phyloP scores from a whole-genome alignment of 768 basidiomycete species.

The Amanita subjunquillea region DNA sequence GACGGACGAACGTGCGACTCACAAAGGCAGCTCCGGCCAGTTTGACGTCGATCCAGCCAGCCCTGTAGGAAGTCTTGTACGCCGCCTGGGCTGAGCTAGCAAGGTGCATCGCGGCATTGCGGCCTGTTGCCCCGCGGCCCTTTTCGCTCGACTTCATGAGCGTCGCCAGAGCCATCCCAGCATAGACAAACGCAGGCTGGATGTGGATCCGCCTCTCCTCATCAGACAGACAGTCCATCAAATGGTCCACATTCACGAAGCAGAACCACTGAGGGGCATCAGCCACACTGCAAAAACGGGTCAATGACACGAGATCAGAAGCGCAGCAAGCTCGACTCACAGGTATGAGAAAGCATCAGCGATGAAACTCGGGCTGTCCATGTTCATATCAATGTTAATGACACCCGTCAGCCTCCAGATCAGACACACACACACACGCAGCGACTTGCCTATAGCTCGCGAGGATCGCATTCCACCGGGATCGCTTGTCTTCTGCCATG shows the following conservation, averaged over 20 bases:
- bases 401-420: conserved; percentile 1
- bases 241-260: conserved; percentile 50
- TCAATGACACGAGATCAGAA: neutral
- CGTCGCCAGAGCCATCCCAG: conserved; percentile 59
- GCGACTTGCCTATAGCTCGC: conserved; percentile 24
- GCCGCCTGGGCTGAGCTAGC: conserved; percentile 45
- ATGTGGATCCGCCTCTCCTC: conserved; percentile 43
- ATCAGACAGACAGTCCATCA: conserved; percentile 41
- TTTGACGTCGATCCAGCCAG: conserved; percentile 46
- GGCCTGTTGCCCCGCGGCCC: conserved; percentile 43
- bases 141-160: conserved; percentile 66
- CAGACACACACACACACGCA: too few species aligned
- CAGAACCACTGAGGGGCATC: conserved; percentile 59
- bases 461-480: conserved; percentile 36
- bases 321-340: conserved; percentile 22
- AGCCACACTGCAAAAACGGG: conserved; percentile 35
- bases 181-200: conserved; percentile 63
- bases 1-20: neutral
- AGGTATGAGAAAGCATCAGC: conserved; percentile 38
- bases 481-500: conserved; percentile 23
- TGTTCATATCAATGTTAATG: conserved; percentile 3
- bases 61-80: conserved; percentile 39
- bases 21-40: conserved; percentile 71
- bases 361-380: conserved; percentile 36
- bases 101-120: conserved; percentile 46